Evolutionary conservation across 306 rosid genomes (phyloP), one percentile per base, ranked within the genome.

Genomic region (Herpetospermum pedunculosum): DNA sequence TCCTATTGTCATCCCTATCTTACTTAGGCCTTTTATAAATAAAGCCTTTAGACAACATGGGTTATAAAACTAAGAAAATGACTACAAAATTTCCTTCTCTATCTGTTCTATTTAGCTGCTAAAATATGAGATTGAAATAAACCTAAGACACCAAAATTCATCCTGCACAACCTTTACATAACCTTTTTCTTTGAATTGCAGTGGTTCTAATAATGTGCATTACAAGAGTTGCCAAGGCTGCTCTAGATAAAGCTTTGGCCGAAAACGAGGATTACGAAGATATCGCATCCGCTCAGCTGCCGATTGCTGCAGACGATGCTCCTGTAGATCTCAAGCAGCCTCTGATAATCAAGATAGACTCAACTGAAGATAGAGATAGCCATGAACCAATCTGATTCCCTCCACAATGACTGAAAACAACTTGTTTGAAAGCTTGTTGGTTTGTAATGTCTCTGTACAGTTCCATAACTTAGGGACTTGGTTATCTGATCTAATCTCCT

Each of bases 241-340:
- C 99, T 48, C 83, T 91, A 76, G 95, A 91, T n/a, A 85, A 87
- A 75, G 95, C 99, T 73, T 84, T 94, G 86, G 90, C 91, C 21
- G 99, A 89, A 84, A 84, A 79, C 49, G 87, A 79, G 77, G 83
- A 81, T 70, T 81, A 71, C 34, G 89, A 87, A 13, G 79, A 62
- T 49, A 28, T 77, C 25, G 67, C 55, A 15, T 78, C 82, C 5
- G 77, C 88, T 1, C 84, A 82, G 47, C 77, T 78, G 8, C 83
- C 90, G 10, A 50, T 80, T 67, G 80, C 71, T 35, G 78, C 77
- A n/a, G n/a, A n/a, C 4, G 92, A 84, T 59, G 53, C 80, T 21
- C 21, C 86, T 34, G 76, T 44, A 67, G 86, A 90, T 83, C 88
- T 90, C 72, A 79, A 81, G 70, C 88, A 82, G 74, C 96, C 98